Evolutionary conservation across 768 basidiomycete genomes (phyloP), one percentile per base, ranked within the genome.

Genomic region (Amanita jacksonii): DNA sequence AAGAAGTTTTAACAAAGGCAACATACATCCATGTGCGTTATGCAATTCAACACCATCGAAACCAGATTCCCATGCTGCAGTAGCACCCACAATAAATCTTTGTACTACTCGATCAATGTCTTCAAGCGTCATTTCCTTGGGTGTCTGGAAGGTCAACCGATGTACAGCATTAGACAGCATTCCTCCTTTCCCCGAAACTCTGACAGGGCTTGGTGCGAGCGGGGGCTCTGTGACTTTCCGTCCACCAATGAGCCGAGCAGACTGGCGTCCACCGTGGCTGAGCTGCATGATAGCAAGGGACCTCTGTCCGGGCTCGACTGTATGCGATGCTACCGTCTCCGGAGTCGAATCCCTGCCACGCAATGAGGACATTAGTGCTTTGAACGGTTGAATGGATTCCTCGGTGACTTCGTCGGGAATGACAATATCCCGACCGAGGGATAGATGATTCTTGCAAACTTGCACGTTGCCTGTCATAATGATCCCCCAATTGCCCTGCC

Each of bases 11-110:
- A n/a, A n/a, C n/a, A n/a, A n/a, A n/a, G n/a, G n/a, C n/a, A 4
- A 74, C 85, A 60, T 43, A 88, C 85, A 92, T 28, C 90, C 90
- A 60, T 93, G 90, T 1, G 81, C 81, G 19, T 70, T 82, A 57
- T 96, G 93, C 8, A 97, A 49, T 54, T 96, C 77, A 3, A 94
- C 64, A 0, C 93, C 92, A 49, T 94, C 87, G 57, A 91, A 93
- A 0, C 87, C 88, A 31, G 81, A 64, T 42, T 72, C 57, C 13
- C 68, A 58, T 7, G 87, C 88, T 24, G 85, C 52, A 32, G 61
- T 54, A 0, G 90, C 86, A 4, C 81, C 86, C 31, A 64, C 62
- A 2, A 83, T 71, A 53, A 94, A 97, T 6, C 61, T 64, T 1
- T 67, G 63, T 0, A 88, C 70, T 5, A 79, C 72, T 8, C 66